Base-by-base conservation (phyloP, 495 filamentous ascomycete species). In the Annulohypoxylon nitens region DNA sequence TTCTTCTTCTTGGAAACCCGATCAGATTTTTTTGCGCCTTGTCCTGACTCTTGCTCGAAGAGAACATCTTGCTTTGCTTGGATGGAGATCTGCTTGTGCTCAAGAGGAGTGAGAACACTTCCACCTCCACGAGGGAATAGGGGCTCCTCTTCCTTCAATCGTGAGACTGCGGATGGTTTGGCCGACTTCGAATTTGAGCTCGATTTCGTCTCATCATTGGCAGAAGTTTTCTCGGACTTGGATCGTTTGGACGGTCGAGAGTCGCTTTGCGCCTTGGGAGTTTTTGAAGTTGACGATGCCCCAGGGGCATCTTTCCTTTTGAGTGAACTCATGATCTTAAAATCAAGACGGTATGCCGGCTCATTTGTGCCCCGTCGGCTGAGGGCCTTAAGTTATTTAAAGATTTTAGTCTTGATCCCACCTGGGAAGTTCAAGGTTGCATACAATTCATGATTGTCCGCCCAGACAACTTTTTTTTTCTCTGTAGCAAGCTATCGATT, bases 21-120 rank as follows among this genome's bases (percentile, higher is more conserved):
- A 76, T 82, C 73, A 69, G 76, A 18, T 78, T 83, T 82, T 79
- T 86, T 75, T 16, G 70, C 73, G 5, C 72, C 71, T 63, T 77
- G 75, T 25, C 84, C 82, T 12, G 88, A 87, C 64, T 90, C 87
- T 73, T 97, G 90, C 82, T 98, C 96, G 77, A 98, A 98, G 8
- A 98, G 85, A 25, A 95, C 95, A 86, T 99, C 96, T 76, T 90
- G 89, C 71, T 90, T 94, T 33, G 96, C 96, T 81, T 98, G 91
- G 68, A 96, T 93, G 75, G 96, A 92, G 74, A 99, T 97, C 81
- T 98, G 93, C 83, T 97, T 97, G 73, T 96, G 90, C 79, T 99
- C 96, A 59, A 99, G 86, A 25, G 96, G 94, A 7, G 96, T 97
- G 80, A 99, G 83, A 51, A 97, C 86, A 78, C 93, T 96, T 12